Base-by-base conservation (phyloP, 1,284 basidiomycete species). In the Microbotryum lychnidis-dioicae region DNA sequence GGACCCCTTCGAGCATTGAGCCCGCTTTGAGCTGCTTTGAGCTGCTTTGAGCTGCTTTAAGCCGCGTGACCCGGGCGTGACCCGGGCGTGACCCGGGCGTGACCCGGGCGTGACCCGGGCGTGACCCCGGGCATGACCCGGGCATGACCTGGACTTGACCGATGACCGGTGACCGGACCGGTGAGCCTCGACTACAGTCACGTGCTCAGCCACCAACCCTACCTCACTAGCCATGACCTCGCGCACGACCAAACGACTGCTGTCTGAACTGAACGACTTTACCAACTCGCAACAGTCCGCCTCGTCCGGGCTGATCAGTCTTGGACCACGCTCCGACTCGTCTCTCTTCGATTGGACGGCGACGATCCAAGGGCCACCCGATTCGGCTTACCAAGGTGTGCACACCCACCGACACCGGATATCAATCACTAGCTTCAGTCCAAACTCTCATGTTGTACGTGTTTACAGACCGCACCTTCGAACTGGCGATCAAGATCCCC, bases 201-300 rank as follows among this genome's bases (percentile, higher is more conserved):
- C 37, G 18, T 42, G 3, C 12, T 18, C 37, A 18, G 37, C 14
- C 4, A 2, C 14, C 37, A 16, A 42, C 37, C 12, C 14, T 2
- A 5, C 37, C 37, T 14, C 16, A 6, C 14, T 3, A 14, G 37
- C 37, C 31, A 58, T 52, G 51, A 46, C 31, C 6, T 54, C 51
- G 4, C 52, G 58, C 18, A 60, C 58, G 8, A 47, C 52, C n/a
- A 60, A 60, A 60, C 27, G 58, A 25, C 53, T 60, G 6, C 31
- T 60, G 1, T 60, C 58, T 2, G 58, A 60, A 33, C 47, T 60
- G 20, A 25, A 12, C 20, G 45, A 54, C 16, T 60, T 54, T 29
- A 9, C 25, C 29, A 7, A 29, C 12, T 20, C 31, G 6, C 9
- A 46, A 12, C 14, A 20, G 9, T n/a, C 50, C 8, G 10, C 45